Evolutionary conservation across 805 yeast species (phyloP).

Genomic region (Pichia pseudocactophila): DNA sequence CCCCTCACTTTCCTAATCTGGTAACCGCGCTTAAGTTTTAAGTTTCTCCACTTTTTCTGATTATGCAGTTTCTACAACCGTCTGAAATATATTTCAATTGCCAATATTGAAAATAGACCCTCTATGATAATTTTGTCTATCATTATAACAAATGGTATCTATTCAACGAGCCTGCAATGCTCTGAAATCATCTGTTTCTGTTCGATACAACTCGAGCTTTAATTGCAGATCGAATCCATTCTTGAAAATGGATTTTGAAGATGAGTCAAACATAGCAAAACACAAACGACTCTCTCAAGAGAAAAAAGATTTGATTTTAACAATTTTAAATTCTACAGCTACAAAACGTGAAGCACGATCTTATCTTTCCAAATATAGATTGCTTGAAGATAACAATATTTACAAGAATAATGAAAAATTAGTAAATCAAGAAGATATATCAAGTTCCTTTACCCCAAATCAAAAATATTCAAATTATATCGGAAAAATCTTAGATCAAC

Average conservation of each 20-base stretch:
- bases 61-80: too few species aligned
- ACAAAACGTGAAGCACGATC: constrained; percentile 87
- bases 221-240: neutral
- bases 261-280: constrained; percentile 20
- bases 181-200: too few species aligned
- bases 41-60: too few species aligned
- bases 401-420: constrained; percentile 18
- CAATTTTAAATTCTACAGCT: constrained; percentile 82
- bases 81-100: too few species aligned
- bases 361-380: constrained; percentile 63
- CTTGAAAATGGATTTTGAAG: constrained; percentile 1
- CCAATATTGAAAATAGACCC: too few species aligned
- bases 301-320: constrained; percentile 63
- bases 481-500: constrained; percentile 18
- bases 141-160: too few species aligned
- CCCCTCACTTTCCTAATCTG: constrained; percentile 3
- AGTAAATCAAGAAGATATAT: constrained; percentile 3
- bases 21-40: constrained; percentile 12
- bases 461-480: constrained; percentile 30
- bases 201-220: too few species aligned
- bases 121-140: too few species aligned
- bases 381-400: constrained; percentile 28
- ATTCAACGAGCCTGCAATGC: too few species aligned
- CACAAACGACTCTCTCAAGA: constrained; percentile 27
- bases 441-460: constrained; percentile 9